A percentile compares a stretch with the other conserved stretches of the same genome.
phyloP scores from a whole-genome alignment of 225 moss, liverwort and hornwort genomes.

The Climacium dendroides region DNA sequence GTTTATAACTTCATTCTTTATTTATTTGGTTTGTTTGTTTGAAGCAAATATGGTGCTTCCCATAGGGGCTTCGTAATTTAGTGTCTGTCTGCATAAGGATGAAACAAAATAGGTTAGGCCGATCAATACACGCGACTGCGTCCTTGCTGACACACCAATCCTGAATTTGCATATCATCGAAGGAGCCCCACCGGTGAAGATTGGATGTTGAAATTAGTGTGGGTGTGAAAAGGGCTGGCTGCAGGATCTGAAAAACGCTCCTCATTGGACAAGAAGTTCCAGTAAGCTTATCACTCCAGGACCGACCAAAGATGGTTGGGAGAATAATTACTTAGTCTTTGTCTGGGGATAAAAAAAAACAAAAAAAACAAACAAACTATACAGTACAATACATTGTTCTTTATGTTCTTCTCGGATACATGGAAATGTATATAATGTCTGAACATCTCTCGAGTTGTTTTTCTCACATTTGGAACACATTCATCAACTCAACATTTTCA shows the following conservation, averaged over 20 bases:
- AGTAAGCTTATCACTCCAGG: not conserved
- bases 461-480: not conserved
- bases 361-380: too few relatives aligned
- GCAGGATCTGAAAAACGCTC: not conserved
- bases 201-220: not conserved
- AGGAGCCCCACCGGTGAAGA: not conserved
- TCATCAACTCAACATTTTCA: not conserved
- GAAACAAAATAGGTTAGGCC: not conserved
- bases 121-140: not conserved
- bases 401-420: too few relatives aligned
- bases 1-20: not conserved
- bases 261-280: not conserved
- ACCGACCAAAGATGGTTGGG: too few relatives aligned
- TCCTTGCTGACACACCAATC: not conserved
- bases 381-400: not conserved
- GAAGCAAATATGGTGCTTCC: not conserved
- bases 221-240: not conserved
- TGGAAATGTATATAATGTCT: not conserved
- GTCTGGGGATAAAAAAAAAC: not conserved
- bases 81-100: not conserved
- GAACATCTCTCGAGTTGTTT: accelerated
- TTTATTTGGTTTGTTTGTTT: too few relatives aligned
- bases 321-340: not conserved
- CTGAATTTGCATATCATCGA: not conserved
- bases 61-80: not conserved